phyloP scores from a whole-genome alignment of 129 eudicot genomes.

The Smallanthus sonchifolius region DNA sequence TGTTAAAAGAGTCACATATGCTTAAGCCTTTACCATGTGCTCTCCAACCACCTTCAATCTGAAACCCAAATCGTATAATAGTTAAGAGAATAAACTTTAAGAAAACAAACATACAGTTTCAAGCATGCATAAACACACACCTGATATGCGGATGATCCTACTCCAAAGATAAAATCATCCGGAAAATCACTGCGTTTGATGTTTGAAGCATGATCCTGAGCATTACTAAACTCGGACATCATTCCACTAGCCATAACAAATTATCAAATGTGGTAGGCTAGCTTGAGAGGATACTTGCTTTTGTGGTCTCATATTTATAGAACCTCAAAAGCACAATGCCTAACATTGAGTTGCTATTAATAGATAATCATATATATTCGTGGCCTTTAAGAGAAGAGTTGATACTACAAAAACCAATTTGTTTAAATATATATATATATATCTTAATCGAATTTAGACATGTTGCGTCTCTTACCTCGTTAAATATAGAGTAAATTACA shows the following conservation, averaged over 20 bases:
- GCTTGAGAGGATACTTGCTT: neutral
- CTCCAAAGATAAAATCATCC: conserved; percentile 18
- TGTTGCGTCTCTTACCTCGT: too few species aligned
- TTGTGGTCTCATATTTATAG: conserved; percentile 5
- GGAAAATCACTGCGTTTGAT: conserved; percentile 23
- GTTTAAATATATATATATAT: too few species aligned
- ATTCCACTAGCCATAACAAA: neutral
- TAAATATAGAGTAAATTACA: too few species aligned
- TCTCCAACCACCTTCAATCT: conserved; percentile 33
- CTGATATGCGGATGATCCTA: conserved; percentile 32
- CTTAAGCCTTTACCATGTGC: conserved; percentile 25
- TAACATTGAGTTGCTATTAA: too few species aligned
- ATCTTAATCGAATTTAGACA: too few species aligned
- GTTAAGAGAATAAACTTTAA: neutral
- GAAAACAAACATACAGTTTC: too few species aligned
- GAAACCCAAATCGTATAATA: neutral
- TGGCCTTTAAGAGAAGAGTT: too few species aligned
- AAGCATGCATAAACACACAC: neutral
- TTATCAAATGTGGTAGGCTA: neutral
- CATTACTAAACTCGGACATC: neutral
- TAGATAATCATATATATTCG: too few species aligned
- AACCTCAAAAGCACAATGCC: neutral
- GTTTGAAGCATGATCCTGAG: neutral
- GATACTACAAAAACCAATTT: too few species aligned
- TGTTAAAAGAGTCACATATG: conserved; percentile 16